Evolutionary conservation across 2,329 filamentous ascomycete species (phyloP).

Genomic region (Neoascochyta sp.): DNA sequence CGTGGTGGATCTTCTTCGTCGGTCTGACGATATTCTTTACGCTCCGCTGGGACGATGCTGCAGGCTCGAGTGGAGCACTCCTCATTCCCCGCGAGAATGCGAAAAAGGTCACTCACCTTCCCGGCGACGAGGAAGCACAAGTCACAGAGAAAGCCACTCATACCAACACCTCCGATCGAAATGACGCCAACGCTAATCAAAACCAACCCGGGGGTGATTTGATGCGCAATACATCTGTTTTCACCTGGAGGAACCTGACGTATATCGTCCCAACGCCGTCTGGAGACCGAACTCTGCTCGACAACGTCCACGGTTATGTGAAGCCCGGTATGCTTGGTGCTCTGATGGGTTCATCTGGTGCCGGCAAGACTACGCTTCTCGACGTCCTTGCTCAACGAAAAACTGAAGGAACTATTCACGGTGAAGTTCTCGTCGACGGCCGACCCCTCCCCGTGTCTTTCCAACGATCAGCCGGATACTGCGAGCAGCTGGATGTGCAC

Average conservation of each 20-base stretch:
- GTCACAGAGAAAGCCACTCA: conserved; percentile 13
- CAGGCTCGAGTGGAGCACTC: conserved; percentile 52
- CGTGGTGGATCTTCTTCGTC: conserved; percentile 45
- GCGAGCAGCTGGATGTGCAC: conserved; percentile 33
- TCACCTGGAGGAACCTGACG: conserved; percentile 60
- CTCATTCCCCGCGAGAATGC: conserved; percentile 54
- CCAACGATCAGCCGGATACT: conserved; percentile 33
- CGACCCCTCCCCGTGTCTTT: conserved; percentile 23
- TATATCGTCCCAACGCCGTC: conserved; percentile 53
- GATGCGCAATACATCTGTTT: conserved; percentile 62
- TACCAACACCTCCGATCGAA: neutral
- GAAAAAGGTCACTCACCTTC: conserved; percentile 17
- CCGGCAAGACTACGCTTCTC: conserved; percentile 35
- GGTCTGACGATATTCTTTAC: conserved; percentile 58
- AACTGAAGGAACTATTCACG: conserved; percentile 26
- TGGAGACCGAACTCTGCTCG: conserved; percentile 45
- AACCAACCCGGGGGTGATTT: conserved; percentile 42
- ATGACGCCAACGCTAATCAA: neutral
- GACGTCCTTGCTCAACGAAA: conserved; percentile 31
- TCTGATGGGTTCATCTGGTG: conserved; percentile 30
- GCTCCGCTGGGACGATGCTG: conserved; percentile 52
- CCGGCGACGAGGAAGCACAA: conserved; percentile 51
- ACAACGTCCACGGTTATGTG: conserved; percentile 52
- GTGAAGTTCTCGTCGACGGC: conserved; percentile 29
- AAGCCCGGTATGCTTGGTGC: conserved; percentile 50